A percentile compares a stretch with the other conserved stretches of the same genome.
These are phyloP conservation scores for Candida nemodendra DNA, from an alignment of 805 yeast genomes.

Conservation along the genomic window DNA sequence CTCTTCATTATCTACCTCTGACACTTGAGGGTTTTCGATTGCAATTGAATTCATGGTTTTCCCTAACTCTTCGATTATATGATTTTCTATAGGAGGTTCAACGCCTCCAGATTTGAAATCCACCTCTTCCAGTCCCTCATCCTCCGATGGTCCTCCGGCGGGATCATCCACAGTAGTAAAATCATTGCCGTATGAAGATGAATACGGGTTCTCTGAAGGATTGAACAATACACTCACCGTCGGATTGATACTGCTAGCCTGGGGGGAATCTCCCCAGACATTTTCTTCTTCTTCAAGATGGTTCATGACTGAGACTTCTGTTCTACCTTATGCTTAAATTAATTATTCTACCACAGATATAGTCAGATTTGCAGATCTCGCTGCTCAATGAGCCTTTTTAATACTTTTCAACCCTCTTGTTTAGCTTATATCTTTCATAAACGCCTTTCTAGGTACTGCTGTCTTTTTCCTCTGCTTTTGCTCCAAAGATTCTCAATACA, in stretches of 20 bases:
- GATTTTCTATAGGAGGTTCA: slow-evolving; percentile 6
- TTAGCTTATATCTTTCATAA: no score
- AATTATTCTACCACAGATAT: no score
- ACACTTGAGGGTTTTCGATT: slow-evolving; percentile 4
- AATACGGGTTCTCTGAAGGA: slow-evolving; percentile 24
- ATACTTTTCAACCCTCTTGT: no score
- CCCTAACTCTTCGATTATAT: slow-evolving; percentile 15
- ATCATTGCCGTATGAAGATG: slow-evolving; percentile 15
- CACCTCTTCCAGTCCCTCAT: slow-evolving; percentile 23
- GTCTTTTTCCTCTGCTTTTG: no score
- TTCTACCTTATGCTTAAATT: no score
- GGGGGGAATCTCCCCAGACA: slow-evolving; percentile 57
- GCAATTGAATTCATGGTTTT: slow-evolving; percentile 25
- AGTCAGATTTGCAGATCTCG: no score
- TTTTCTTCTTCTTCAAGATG: slow-evolving; percentile 25
- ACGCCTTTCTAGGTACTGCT: no score
- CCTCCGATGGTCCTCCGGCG: slow-evolving; percentile 15
- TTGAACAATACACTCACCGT: slow-evolving; percentile 24
- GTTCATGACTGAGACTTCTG: no score
- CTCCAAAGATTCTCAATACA: no score
- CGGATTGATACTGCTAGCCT: slow-evolving; percentile 32
- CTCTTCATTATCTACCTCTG: slow-evolving; percentile 7
- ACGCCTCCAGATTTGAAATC: slow-evolving; percentile 21
- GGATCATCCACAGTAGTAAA: slow-evolving; percentile 10
- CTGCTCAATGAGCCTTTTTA: no score